Conservation (phyloP, 257 asterid genomes). For the Solanum pinnatisectum region DNA sequence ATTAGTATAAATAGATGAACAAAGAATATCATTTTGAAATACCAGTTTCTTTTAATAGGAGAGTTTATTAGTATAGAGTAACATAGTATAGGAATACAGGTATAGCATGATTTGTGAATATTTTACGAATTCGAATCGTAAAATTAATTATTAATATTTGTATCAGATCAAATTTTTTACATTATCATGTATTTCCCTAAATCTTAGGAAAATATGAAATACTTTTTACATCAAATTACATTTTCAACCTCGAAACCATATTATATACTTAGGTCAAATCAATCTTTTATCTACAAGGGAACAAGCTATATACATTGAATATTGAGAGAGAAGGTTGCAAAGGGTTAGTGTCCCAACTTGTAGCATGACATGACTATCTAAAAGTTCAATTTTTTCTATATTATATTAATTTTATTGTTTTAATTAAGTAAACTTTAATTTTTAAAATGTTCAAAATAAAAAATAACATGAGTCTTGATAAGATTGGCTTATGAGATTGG, state of each 20-base stretch:
- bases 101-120: not conserved
- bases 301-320: not conserved
- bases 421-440: not conserved
- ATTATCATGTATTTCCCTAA: not conserved
- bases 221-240: not conserved
- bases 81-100: not conserved
- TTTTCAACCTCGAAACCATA: not conserved
- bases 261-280: not conserved
- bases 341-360: not conserved
- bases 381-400: not conserved
- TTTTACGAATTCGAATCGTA: not conserved
- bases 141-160: not conserved
- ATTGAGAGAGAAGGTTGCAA: not conserved
- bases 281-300: not conserved
- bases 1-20: not conserved
- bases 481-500: constrained; percentile 1
- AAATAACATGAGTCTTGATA: not conserved
- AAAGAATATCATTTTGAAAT: not conserved
- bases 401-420: not conserved
- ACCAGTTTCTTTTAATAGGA: not conserved
- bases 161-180: not conserved
- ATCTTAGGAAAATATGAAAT: not conserved
- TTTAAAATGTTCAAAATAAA: not conserved
- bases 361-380: not conserved
- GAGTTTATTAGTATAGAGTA: not conserved